Evolutionary conservation across 306 rosid species (phyloP).

Genomic region (Malus sieversii): DNA sequence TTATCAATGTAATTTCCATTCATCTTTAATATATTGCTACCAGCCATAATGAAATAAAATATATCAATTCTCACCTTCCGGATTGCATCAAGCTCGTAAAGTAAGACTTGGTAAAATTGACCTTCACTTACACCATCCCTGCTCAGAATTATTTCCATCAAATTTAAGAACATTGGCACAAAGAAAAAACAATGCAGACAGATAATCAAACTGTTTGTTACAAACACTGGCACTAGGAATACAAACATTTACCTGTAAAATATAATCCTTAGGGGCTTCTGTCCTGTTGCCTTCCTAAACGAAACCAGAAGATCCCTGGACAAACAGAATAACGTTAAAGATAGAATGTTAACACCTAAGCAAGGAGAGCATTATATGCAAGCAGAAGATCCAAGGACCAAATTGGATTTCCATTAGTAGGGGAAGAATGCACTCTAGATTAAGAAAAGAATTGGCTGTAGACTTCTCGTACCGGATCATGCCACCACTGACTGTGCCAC

Average conservation of each 20-base stretch:
- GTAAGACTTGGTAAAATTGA: constrained; percentile 85
- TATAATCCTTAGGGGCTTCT: constrained; percentile 82
- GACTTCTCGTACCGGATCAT: constrained; percentile 60
- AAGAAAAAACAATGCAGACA: background rate
- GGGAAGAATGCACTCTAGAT: background rate
- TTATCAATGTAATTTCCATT: background rate
- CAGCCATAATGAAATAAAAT: background rate
- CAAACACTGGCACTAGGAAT: background rate
- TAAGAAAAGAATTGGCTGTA: background rate
- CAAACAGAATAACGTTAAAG: background rate
- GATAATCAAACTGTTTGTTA: background rate
- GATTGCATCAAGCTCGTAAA: constrained; percentile 82
- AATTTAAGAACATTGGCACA: background rate
- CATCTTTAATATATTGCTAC: background rate
- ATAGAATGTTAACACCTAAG: background rate
- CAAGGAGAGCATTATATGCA: background rate
- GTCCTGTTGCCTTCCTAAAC: constrained; percentile 89
- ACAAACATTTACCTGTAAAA: constrained; percentile 63
- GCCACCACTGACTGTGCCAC: constrained; percentile 86
- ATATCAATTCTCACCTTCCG: constrained; percentile 51
- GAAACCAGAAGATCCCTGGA: constrained; percentile 87
- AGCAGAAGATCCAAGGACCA: background rate
- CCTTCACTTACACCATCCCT: constrained; percentile 98
- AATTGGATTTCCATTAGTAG: background rate
- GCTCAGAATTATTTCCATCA: constrained; percentile 14